Base-by-base conservation (phyloP, 345 rosid species). In the Crucihimalaya himalaica region DNA sequence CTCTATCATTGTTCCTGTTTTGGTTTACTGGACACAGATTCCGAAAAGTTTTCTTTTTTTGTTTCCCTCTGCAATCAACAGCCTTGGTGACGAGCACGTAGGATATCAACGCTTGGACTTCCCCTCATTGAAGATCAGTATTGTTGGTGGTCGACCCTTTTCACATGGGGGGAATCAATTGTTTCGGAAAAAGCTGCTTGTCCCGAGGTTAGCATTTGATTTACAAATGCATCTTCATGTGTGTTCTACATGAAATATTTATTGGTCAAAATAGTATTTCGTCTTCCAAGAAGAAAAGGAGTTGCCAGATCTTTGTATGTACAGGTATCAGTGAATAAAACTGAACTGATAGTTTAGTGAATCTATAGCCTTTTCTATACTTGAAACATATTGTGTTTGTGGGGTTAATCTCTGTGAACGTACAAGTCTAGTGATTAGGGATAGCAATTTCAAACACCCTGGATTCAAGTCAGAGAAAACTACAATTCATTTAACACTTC, bases 121-220 rank as follows among this genome's bases (percentile, higher is more conserved):
- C 68, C 89, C 92, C 55, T 34, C 61, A 7, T 50, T 80, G 21
- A 91, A 93, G 81, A 84, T 91, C 75, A 91, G 91, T 68, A 54
- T 89, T 74, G 88, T 88, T 63, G 98, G 98, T 78, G 98, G 94
- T 65, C 86, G 94, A 43, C 98, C 97, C 69, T 91, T 93, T 89
- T 90, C 98, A 45, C 81, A 83, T 79, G 98, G 94, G 0, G 97
- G 97, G 8, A 67, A 80, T 66, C 79, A 63, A 57, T 59, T 93
- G 39, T 84, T 79, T 77, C 84, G 91, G 35, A 82, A 81, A 57
- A 81, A 56, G 73, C 88, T 93, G 71, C 80, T 90, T 46, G 72
- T 76, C 70, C 78, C 80, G 40, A 85, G 97, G 97, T 90, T 64
- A 15, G 81, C 75, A 32, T 31, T 71, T 58, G 19, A 55, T 21